Evolutionary conservation across 1,139 yeast genomes (phyloP), one percentile per base, ranked within the genome.

Genomic region (Debaryomyces coudertii): DNA sequence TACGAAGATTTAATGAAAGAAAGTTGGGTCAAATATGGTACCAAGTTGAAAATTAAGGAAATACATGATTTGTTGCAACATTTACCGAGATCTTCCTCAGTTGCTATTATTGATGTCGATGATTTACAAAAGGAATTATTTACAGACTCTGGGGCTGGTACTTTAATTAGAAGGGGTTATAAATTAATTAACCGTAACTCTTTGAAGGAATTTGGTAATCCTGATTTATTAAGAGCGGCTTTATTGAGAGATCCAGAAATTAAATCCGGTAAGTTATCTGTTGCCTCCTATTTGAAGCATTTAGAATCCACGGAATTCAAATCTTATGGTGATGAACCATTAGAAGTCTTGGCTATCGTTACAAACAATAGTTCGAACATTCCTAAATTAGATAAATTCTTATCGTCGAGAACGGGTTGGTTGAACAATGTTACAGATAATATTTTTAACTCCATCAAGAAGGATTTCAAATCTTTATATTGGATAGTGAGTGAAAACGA

Each of bases 141-240:
- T 71, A 93, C 99, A 43, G 99, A 95, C 65, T 87, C 97, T 12
- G 99, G 99, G 68, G 99, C 99, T 40, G 99, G 99, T 62, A 93
- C 99, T 43, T 79, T 93, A 73, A 90, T 93, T 60, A 87, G 99
- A 79, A 84, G 99, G 68, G 99, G 99, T 51, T 90, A 93, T 73
- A 90, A 90, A 71, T 79, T 93, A 55, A 70, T 86, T 48, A 85
- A 85, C 58, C 82, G 89, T 65, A 76, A 79, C 55, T 79, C 86
- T 36, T 73, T 90, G 49, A 71, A 75, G 43, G 93, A 89, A 50
- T 90, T 92, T 63, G 79, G 88, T 34, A 80, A 87, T 58, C 83
- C 85, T 11, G 97, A 89, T 62, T 73, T 83, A 46, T 79, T 92
- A 57, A 80, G 96, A 69, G 68, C 76, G 43, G 95, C 93, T 16